Evolutionary conservation across 2,329 filamentous ascomycete species (phyloP), one percentile per base, ranked within the genome.

Genomic region (Sphaerulina populicola): DNA sequence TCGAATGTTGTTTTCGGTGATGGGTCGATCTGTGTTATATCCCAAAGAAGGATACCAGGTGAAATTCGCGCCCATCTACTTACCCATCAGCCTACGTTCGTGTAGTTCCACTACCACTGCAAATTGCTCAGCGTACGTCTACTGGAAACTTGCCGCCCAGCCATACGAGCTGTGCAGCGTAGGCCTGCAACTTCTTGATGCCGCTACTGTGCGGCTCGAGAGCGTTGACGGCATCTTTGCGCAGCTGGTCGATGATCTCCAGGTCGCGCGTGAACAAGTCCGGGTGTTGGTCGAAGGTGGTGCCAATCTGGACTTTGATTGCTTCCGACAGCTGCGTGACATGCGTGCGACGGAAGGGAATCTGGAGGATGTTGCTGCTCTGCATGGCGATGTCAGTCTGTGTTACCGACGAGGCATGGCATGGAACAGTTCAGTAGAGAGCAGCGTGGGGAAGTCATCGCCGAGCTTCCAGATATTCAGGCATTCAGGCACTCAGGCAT

Each of bases 221-320:
- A 2, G 93, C 85, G 68, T 89, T 88, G 49, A 95, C 77, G n/a
- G 93, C 93, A 67, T 94, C 87, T 56, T 80, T 79, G 4, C 93
- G 83, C 52, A 97, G 74, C 44, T 80, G 76, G 66, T 97, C 89
- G 63, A 98, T 89, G 58, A 85, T 79, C 65, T 90, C 82, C 52
- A 95, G 81, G 72, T 98, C 93, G 57, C 87, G 79, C 57, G 82
- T 81, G 71, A 98, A 98, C 85, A 95, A 94, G 69, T 96, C 89
- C 31, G 93, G 91, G 67, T 95, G 91, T 68, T 98, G 93, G 70
- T 97, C 91, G 83, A 97, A 97, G 77, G 97, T 96, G 69, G 82
- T 85, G 55, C 89, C 94, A 65, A 98, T 97, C 74, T 98, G 97
- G 67, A 93, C 84, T 58, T 87, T 88, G 67, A 98, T 89, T 44